Conservation (phyloP, 352 stramenopile genomes). For the Pythium vanterpoolii region DNA sequence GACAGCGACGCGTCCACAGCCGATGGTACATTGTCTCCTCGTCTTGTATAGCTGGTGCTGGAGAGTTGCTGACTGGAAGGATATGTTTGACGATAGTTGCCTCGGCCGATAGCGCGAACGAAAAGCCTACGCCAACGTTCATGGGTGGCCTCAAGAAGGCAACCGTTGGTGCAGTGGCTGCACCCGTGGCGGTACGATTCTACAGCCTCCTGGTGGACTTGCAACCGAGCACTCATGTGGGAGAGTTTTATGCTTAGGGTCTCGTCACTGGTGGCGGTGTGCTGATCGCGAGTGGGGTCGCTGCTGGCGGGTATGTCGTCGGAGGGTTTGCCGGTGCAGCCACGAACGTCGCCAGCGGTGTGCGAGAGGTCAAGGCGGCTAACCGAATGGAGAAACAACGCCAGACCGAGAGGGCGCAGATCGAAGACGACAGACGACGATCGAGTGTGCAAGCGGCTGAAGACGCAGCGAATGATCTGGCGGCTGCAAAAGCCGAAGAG, state of each 20-base stretch:
- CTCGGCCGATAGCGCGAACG: constrained; percentile 30
- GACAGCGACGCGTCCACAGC: constrained; percentile 34
- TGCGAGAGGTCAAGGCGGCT: constrained; percentile 77
- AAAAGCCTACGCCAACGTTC: constrained; percentile 75
- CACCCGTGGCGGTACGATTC: constrained; percentile 62
- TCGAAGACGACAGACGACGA: constrained; percentile 18
- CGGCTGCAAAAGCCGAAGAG: background rate
- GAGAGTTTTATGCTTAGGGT: constrained; percentile 25
- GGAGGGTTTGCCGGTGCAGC: constrained; percentile 78
- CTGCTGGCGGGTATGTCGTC: constrained; percentile 73
- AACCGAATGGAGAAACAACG: constrained; percentile 66
- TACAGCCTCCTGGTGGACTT: background rate
- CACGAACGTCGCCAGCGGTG: constrained; percentile 76
- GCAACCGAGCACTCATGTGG: background rate
- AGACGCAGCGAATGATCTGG: background rate
- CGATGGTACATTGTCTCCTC: constrained; percentile 9
- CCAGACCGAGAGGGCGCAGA: constrained; percentile 7
- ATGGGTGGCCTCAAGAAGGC: constrained; percentile 86
- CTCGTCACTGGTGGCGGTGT: constrained; percentile 76
- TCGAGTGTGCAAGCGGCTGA: constrained; percentile 6
- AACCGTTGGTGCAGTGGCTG: constrained; percentile 74
- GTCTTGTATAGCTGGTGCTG: background rate
- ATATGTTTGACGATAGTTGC: background rate
- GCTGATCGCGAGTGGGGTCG: constrained; percentile 71
- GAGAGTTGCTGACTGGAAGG: background rate